These are phyloP conservation scores for Botrytis hyacinthi DNA, from an alignment of 2,329 filamentous ascomycete genomes.

Conservation along the genomic window DNA sequence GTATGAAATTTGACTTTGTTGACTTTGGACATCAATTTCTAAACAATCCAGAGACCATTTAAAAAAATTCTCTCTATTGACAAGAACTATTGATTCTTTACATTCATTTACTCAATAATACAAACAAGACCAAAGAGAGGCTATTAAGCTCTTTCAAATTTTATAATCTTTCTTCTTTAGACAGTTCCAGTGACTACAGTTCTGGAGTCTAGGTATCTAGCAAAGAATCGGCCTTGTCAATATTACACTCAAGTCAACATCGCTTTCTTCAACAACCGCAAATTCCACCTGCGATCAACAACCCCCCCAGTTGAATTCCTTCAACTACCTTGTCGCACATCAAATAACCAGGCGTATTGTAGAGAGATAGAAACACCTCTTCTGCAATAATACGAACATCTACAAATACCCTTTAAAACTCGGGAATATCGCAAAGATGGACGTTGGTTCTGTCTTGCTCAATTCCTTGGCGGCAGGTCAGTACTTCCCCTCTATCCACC, in stretches of 20 bases:
- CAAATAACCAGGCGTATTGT: background rate
- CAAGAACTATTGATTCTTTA: slow-evolving; percentile 27
- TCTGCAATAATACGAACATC: background rate
- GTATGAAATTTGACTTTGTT: background rate
- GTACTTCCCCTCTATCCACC: slow-evolving; percentile 38
- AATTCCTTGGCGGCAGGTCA: slow-evolving; percentile 93
- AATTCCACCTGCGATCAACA: slow-evolving; percentile 13
- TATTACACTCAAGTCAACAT: slow-evolving; percentile 18
- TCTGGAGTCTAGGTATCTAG: background rate
- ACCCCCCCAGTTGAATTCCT: background rate
- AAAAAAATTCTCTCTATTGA: slow-evolving; percentile 13
- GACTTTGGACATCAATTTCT: slow-evolving; percentile 20
- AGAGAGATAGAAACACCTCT: background rate
- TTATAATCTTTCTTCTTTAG: slow-evolving; percentile 6
- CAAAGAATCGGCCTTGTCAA: background rate
- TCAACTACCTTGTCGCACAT: slow-evolving; percentile 12
- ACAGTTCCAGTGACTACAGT: background rate
- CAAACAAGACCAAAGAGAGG: background rate
- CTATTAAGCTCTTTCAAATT: background rate
- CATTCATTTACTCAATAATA: slow-evolving; percentile 27
- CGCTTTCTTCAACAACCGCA: slow-evolving; percentile 18
- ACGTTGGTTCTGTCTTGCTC: slow-evolving; percentile 97
- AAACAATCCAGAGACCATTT: slow-evolving; percentile 5
- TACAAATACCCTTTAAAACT: background rate
- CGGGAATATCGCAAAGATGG: slow-evolving; percentile 59